A percentile compares a stretch with the other conserved stretches of the same genome.
These are phyloP conservation scores for Berberis thunbergii DNA, from an alignment of 164 flowering plant genomes.

Conservation along the genomic window DNA sequence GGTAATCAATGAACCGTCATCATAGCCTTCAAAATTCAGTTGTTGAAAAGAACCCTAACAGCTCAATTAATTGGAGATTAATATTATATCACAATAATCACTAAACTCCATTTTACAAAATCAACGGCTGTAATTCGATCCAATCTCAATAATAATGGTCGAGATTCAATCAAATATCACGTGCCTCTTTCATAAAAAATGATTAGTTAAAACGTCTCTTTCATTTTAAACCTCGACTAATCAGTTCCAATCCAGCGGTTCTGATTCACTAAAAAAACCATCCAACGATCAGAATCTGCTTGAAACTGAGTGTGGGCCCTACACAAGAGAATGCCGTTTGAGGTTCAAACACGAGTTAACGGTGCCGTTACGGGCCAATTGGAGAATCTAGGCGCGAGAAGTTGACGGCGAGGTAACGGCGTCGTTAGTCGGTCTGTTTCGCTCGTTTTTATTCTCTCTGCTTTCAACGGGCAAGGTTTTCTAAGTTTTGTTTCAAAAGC, in stretches of 20 bases:
- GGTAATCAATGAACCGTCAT: too few relatives aligned
- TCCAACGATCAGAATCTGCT: background rate
- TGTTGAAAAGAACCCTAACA: too few relatives aligned
- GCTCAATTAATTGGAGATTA: too few relatives aligned
- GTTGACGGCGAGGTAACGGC: slow-evolving; percentile 1
- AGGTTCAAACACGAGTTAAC: slow-evolving; percentile 60
- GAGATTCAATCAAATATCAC: background rate
- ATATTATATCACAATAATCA: too few relatives aligned
- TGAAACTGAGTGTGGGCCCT: background rate
- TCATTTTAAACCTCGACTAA: background rate
- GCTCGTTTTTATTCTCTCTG: slow-evolving; percentile 7
- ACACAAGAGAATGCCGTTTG: slow-evolving; percentile 54
- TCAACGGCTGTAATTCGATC: background rate
- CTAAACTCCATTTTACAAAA: too few relatives aligned
- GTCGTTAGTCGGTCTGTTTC: slow-evolving; percentile 3
- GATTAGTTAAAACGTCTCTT: slow-evolving; percentile 10
- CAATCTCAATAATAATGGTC: background rate
- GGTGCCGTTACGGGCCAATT: slow-evolving; percentile 14
- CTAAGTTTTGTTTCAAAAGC: background rate
- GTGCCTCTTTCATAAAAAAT: background rate
- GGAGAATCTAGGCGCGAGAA: background rate
- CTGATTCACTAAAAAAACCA: background rate
- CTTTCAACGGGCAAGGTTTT: slow-evolving; percentile 70
- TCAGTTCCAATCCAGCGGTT: too few relatives aligned
- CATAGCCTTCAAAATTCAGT: too few relatives aligned